Evolutionary conservation across 192 early-diverging fungal species (phyloP), one percentile per base, ranked within the genome.

Genomic region (Entrophospora sp.): DNA sequence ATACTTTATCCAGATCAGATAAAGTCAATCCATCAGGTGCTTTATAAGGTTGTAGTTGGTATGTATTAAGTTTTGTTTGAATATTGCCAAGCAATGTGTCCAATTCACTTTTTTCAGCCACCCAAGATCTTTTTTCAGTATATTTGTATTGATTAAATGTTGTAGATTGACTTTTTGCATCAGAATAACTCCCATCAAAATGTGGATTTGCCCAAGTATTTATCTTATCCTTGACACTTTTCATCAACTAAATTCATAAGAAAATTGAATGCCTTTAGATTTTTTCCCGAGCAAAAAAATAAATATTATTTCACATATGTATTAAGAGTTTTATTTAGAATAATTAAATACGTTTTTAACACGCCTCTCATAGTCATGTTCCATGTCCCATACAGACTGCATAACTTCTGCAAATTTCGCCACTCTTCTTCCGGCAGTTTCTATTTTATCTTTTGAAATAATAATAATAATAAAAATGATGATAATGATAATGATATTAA

Each of bases 61-160:
- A 98, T 0, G 96, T 98, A 68, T 90, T 93, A 18, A 94, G 80
- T 78, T 98, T 98, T 51, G 94, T 98, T 68, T 94, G 92, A 68
- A 98, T 96, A 69, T 98, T 96, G 20, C 95, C 90, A 42, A 98
- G 77, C 37, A 98, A 75, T 31, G 88, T 88, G 69, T 95, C 95
- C 10, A 98, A 65, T 69, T 97, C 93, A 20, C 88, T 83, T 61
- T 94, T 93, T 68, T 95, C 94, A 58, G 89, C 75, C 5, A 96
- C 89, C 93, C 93, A 96, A 49, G 69, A 66, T n/a, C 93, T 80
- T 76, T 95, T 95, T 10, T 77, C 68, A 2, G 81, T 81, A 20
- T 69, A 84, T 75, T 98, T 98, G 82, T 97, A 97, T 35, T 78
- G 70, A 56, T 85, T 85, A 73, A 98, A 97, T 20, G 83, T 85